A percentile compares a stretch with the other conserved stretches of the same genome.
These are phyloP conservation scores for Staphylotrichum tortipilum DNA, from an alignment of 495 filamentous ascomycete genomes.

Conservation along the genomic window DNA sequence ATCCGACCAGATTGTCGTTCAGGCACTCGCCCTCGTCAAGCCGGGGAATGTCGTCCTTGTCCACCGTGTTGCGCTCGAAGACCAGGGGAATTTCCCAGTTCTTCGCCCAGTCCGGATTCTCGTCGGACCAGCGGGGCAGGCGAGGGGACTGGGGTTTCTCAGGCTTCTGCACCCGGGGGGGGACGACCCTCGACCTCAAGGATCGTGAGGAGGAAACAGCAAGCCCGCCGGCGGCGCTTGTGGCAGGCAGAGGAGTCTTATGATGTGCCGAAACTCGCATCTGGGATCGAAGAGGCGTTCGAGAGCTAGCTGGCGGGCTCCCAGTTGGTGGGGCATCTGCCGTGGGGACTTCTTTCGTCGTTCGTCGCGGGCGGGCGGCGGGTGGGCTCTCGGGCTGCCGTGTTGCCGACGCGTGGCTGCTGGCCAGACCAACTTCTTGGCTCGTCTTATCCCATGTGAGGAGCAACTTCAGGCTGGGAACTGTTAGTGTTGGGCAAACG, in stretches of 20 bases:
- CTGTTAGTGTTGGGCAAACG: background rate
- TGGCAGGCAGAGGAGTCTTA: background rate
- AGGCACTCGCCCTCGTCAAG: conserved; percentile 79
- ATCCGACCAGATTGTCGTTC: conserved; percentile 86
- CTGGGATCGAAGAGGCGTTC: background rate
- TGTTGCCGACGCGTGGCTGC: background rate
- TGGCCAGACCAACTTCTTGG: background rate
- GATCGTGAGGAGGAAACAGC: background rate
- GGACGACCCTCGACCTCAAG: background rate
- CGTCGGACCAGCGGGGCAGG: conserved; percentile 30
- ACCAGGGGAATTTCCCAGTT: conserved; percentile 53
- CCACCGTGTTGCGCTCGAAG: conserved; percentile 64
- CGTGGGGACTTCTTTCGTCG: background rate
- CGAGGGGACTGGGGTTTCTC: background rate
- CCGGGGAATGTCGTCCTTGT: conserved; percentile 67
- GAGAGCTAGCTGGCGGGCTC: background rate
- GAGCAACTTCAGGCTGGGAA: background rate
- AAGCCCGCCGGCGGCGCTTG: background rate
- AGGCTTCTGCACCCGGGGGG: background rate
- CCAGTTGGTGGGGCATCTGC: background rate
- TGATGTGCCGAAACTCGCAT: conserved; percentile 9
- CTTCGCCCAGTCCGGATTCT: conserved; percentile 34
- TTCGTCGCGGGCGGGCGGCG: background rate
- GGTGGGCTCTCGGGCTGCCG: background rate
- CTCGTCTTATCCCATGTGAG: background rate